Evolutionary conservation across 192 early-diverging fungal genomes (phyloP), one percentile per base, ranked within the genome.

Genomic region (Glomus cerebriforme): DNA sequence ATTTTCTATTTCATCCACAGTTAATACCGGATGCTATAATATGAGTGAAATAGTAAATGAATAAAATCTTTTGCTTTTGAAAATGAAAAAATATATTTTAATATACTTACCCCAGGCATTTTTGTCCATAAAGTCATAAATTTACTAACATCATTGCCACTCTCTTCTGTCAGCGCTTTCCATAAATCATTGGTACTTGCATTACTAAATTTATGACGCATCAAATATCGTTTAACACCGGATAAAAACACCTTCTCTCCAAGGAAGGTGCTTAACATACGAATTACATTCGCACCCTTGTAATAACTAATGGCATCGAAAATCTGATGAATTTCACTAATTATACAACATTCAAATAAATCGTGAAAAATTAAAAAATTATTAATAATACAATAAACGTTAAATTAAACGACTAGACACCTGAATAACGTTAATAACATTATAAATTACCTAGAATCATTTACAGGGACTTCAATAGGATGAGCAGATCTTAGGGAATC

Each of bases 251-350:
- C 87, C 35, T 95, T 88, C 13, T 87, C 84, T 12, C 91, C 92
- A 0, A 95, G 79, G 82, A 88, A 93, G 15, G 92, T 88, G 78
- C 91, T 92, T 73, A 99, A 84, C 96, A 98, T 97, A 62, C 96
- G 92, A 70, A 99, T 99, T 62, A 96, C 95, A 60, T 91, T 93
- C 7, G 94, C 96, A 24, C 97, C 97, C 85, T 99, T 98, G 79
- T 90, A 90, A 81, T 94, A 94, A 59, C 89, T 91, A 35, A 98
- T 97, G 27, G 94, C 95, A 82, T 99, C 97, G 80, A 99, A 99
- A 78, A 99, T 98, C 83, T 98, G 94, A 79, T 89, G 87, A 82
- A 99, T 95, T 83, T 98, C 94, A 34, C 92, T 85, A n/a, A 47
- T 37, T n/a, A 31, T 13, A 12, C 2, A 35, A 75, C 5, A 8